Percentiles rank a stretch among this genome's conserved stretches.
Conservation (phyloP, 2,329 filamentous ascomycete genomes). For the Fusarium nurragi region DNA sequence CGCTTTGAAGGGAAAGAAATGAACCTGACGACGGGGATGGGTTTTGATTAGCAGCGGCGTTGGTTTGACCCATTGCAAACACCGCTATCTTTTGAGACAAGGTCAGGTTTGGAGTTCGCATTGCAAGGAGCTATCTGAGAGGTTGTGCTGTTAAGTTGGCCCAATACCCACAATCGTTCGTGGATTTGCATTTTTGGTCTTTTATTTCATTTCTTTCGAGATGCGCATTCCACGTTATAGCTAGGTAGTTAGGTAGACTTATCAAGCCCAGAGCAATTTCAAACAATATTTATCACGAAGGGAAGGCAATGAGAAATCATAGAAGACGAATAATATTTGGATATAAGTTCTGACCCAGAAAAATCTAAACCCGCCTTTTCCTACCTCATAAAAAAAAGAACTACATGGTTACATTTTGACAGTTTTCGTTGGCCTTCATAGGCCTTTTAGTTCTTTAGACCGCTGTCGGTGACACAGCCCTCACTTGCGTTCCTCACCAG, state of each 20-base stretch:
- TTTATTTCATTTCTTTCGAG: constrained; percentile 5
- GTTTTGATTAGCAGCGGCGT: neutral
- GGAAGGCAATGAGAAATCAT: neutral
- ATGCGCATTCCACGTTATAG: constrained; percentile 2
- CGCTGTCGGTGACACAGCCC: constrained; percentile 66
- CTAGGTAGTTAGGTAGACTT: constrained; percentile 21
- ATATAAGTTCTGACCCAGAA: constrained; percentile 31
- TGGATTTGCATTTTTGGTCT: constrained; percentile 6
- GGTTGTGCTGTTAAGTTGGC: constrained; percentile 20
- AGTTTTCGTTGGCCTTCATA: constrained; percentile 6
- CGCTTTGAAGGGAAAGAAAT: constrained; percentile 63
- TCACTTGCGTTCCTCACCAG: constrained; percentile 67
- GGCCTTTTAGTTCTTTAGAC: constrained; percentile 35
- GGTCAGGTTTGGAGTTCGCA: constrained; percentile 28
- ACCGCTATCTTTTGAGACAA: constrained; percentile 1
- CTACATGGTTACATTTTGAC: constrained; percentile 35
- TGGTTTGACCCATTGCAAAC: neutral
- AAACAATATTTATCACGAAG: neutral
- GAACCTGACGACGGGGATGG: neutral
- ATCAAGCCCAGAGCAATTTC: constrained; percentile 2
- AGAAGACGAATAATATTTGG: constrained; percentile 21
- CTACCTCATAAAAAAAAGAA: constrained; percentile 39
- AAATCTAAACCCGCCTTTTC: constrained; percentile 45
- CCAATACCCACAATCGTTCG: constrained; percentile 24
- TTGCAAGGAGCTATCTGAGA: constrained; percentile 39